Percentiles rank a stretch among this genome's conserved stretches.
These are phyloP conservation scores for Scheffersomyces lignicola DNA, from an alignment of 1,139 yeast genomes.

Conservation along the genomic window DNA sequence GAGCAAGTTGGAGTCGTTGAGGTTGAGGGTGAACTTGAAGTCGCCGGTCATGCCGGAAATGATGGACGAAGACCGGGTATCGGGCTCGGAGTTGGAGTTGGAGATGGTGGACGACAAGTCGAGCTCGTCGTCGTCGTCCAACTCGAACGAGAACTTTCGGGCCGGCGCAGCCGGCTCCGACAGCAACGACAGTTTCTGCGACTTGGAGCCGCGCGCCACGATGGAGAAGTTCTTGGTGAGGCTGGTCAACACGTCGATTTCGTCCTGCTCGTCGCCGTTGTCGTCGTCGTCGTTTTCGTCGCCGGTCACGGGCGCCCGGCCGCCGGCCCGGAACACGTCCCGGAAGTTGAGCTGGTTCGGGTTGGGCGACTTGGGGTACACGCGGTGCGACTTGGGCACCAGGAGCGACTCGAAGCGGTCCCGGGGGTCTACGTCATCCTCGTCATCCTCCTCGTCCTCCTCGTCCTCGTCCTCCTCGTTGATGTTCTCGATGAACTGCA, in stretches of 20 bases:
- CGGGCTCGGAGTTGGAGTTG: slow-evolving; percentile 16
- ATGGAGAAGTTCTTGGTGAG: slow-evolving; percentile 10
- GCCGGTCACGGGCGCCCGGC: slow-evolving; percentile 14
- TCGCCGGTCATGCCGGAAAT: slow-evolving; percentile 42
- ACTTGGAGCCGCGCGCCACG: slow-evolving; percentile 1
- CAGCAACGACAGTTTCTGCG: not conserved
- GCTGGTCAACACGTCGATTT: slow-evolving; percentile 16
- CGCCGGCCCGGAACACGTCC: slow-evolving; percentile 32
- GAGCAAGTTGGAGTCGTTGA: slow-evolving; percentile 44
- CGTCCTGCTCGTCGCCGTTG: slow-evolving; percentile 20
- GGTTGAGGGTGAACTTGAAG: slow-evolving; percentile 43
- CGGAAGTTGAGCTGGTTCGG: slow-evolving; percentile 33
- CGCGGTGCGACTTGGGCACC: slow-evolving; percentile 6
- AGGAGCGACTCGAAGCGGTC: slow-evolving; percentile 3
- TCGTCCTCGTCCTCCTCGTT: slow-evolving; percentile 18
- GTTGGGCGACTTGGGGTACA: slow-evolving; percentile 30
- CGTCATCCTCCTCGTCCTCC: slow-evolving; percentile 9
- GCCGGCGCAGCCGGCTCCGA: not conserved
- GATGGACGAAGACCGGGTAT: slow-evolving; percentile 44
- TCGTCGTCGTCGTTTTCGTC: slow-evolving; percentile 20
- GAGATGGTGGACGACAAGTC: slow-evolving; percentile 14
- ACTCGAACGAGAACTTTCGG: slow-evolving; percentile 1
- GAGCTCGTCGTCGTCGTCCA: slow-evolving; percentile 18
- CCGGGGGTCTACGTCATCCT: slow-evolving; percentile 6
- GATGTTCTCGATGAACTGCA: slow-evolving; percentile 26